Percentiles rank a stretch among this genome's conserved stretches.
phyloP scores from a whole-genome alignment of 2,329 filamentous ascomycete species.

The Thielaviopsis punctulata region DNA sequence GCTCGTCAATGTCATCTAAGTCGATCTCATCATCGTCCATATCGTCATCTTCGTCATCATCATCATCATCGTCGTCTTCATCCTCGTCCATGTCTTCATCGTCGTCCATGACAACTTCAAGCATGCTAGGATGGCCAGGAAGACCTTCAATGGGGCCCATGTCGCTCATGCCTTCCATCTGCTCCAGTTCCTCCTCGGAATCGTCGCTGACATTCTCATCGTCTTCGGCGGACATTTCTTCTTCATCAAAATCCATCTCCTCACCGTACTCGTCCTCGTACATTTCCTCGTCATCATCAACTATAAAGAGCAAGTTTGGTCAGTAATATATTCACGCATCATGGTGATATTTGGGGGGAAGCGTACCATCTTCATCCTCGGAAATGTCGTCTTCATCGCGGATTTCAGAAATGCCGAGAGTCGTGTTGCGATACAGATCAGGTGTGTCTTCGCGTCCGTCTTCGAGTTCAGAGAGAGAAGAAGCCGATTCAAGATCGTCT shows the following conservation, averaged over 20 bases:
- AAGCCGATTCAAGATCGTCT: conserved; percentile 73
- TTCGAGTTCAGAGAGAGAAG: conserved; percentile 75
- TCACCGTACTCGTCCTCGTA: conserved; percentile 84
- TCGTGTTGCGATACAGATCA: conserved; percentile 90
- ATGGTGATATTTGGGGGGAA: not conserved
- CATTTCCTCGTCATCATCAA: conserved; percentile 71
- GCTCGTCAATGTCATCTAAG: conserved; percentile 31
- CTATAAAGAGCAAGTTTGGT: not conserved
- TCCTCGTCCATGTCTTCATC: conserved; percentile 47
- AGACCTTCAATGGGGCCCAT: conserved; percentile 75
- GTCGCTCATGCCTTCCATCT: conserved; percentile 35
- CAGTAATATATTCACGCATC: conserved; percentile 10
- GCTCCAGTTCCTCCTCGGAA: conserved; percentile 42
- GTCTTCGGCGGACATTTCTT: conserved; percentile 61
- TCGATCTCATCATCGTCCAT: conserved; percentile 31
- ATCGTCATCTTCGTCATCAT: conserved; percentile 34
- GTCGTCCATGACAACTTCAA: conserved; percentile 66
- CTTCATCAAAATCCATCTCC: conserved; percentile 79
- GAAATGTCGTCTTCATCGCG: conserved; percentile 43
- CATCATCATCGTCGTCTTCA: conserved; percentile 41
- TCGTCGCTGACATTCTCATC: conserved; percentile 83
- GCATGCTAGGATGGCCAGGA: conserved; percentile 42
- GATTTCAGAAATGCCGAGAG: conserved; percentile 84
- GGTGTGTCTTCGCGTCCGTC: conserved; percentile 88
- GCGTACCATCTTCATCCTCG: conserved; percentile 35